Percentiles rank a stretch among this genome's conserved stretches.
Evolutionary conservation across 768 basidiomycete species (phyloP).

Genomic region (Boletus bicolor): DNA sequence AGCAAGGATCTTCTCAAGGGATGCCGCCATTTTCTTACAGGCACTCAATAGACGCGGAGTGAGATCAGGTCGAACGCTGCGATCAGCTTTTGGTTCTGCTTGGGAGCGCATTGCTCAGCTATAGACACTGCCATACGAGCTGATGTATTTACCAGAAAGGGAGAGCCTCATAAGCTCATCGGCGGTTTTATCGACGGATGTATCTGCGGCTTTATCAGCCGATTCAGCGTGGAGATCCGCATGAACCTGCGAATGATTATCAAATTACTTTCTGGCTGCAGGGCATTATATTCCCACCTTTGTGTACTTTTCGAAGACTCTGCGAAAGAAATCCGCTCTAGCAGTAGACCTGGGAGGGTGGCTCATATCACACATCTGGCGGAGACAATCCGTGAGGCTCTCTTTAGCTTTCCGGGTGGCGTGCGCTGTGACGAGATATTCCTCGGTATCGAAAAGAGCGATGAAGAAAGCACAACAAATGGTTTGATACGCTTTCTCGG

Average conservation of each 20-base stretch:
- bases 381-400: neutral
- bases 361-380: conserved; percentile 2
- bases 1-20: neutral
- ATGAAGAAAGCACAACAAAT: conserved; percentile 13
- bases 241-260: neutral
- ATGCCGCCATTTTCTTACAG: neutral
- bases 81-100: neutral
- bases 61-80: too few relatives aligned
- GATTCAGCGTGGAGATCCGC: neutral
- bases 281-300: neutral
- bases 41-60: neutral
- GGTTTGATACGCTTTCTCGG: neutral
- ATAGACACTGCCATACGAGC: too few relatives aligned
- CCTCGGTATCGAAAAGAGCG: conserved; percentile 8
- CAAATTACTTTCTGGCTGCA: too few relatives aligned
- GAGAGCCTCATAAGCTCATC: neutral
- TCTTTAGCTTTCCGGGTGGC: neutral
- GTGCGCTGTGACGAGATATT: neutral
- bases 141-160: neutral
- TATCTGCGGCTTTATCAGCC: too few relatives aligned
- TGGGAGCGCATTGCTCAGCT: neutral
- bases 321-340: neutral
- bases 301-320: neutral
- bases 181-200: neutral
- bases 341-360: neutral